phyloP scores from a whole-genome alignment of 495 filamentous ascomycete genomes.

The Bacidia rubella region DNA sequence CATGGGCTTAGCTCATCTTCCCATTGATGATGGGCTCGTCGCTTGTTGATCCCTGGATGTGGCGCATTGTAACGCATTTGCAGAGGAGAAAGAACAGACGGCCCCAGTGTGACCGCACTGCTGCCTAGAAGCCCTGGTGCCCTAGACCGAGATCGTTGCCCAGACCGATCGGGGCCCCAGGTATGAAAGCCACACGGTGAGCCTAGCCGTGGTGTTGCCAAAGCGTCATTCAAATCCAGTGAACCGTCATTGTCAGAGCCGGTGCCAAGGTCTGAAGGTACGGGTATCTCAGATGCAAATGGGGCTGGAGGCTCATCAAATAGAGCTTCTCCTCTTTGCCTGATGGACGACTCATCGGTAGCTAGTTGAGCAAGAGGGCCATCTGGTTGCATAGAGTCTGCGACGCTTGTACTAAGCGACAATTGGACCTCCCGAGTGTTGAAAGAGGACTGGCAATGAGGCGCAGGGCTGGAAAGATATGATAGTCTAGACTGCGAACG shows the following conservation, averaged over 20 bases:
- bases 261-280: slow-evolving; percentile 11
- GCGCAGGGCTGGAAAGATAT: slow-evolving; percentile 17
- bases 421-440: slow-evolving; percentile 71
- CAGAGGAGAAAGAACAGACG: slow-evolving; percentile 34
- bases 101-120: slow-evolving; percentile 28
- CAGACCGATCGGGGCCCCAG: slow-evolving; percentile 38
- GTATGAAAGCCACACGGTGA: slow-evolving; percentile 46
- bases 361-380: slow-evolving; percentile 47
- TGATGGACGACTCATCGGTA: neutral
- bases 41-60: slow-evolving; percentile 39
- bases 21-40: slow-evolving; percentile 33
- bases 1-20: slow-evolving; percentile 35
- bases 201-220: slow-evolving; percentile 28
- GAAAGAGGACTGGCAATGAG: slow-evolving; percentile 29
- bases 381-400: slow-evolving; percentile 62
- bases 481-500: slow-evolving; percentile 20
- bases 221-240: slow-evolving; percentile 17
- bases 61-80: slow-evolving; percentile 29
- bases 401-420: slow-evolving; percentile 67
- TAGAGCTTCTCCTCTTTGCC: neutral
- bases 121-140: slow-evolving; percentile 17
- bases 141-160: slow-evolving; percentile 22
- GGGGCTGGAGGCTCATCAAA: slow-evolving; percentile 20
- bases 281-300: slow-evolving; percentile 19
- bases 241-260: slow-evolving; percentile 22